Conservation (phyloP, 1,284 basidiomycete genomes). For the Leccinum proliferum region DNA sequence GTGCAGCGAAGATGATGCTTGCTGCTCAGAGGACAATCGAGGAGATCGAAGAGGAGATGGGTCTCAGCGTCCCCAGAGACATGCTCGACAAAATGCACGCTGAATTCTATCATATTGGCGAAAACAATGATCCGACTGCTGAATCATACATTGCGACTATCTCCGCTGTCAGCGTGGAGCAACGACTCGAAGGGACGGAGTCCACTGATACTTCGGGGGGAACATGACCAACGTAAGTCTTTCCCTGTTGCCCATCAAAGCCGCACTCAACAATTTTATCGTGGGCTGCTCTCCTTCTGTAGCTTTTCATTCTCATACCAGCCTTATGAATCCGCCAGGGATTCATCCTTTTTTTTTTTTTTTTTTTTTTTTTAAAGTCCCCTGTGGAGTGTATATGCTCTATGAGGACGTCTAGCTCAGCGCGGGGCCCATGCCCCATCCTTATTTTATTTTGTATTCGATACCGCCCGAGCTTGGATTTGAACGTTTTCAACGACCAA, state of each 20-base stretch:
- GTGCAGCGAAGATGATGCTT: conserved; percentile 2
- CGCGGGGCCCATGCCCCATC: no score
- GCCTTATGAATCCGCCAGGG: neutral
- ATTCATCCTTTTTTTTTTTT: neutral
- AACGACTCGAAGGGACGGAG: neutral
- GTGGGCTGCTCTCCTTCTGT: neutral
- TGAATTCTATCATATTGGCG: neutral
- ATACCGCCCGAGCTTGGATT: neutral
- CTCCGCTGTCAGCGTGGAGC: neutral
- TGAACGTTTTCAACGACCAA: neutral
- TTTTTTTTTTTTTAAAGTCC: no score
- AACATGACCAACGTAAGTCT: neutral
- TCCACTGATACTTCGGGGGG: neutral
- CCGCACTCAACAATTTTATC: neutral
- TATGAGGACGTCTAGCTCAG: no score
- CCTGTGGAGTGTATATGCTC: no score
- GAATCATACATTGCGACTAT: neutral
- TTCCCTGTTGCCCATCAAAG: neutral
- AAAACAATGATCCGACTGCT: neutral
- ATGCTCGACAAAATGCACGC: neutral
- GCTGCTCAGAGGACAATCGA: neutral
- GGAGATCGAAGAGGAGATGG: conserved; percentile 2
- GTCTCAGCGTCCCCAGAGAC: conserved; percentile 1
- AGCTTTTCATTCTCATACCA: neutral
- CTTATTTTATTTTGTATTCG: neutral